Percentiles rank a stretch among this genome's conserved stretches.
These are phyloP conservation scores for Mortierella sp. DNA, from an alignment of 371 early-diverging fungal species.

Conservation along the genomic window DNA sequence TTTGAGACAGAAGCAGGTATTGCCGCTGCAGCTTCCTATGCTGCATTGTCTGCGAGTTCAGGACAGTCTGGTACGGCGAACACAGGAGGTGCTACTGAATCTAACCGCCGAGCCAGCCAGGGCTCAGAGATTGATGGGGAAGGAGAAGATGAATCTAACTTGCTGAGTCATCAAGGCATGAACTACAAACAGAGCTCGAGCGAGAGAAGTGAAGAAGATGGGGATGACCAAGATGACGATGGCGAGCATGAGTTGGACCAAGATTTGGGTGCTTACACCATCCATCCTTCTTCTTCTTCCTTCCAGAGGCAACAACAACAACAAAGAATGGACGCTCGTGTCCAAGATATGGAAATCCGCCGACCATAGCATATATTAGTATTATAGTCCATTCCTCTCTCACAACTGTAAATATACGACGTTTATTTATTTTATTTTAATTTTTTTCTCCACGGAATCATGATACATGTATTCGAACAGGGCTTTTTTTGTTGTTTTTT, in stretches of 20 bases:
- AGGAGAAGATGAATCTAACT: slow-evolving; percentile 12
- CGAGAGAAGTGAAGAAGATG: slow-evolving; percentile 6
- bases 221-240: slow-evolving; percentile 12
- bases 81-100: not conserved
- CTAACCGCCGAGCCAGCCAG: not conserved
- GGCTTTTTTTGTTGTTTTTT: no score
- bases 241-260: slow-evolving; percentile 11
- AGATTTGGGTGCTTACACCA: not conserved
- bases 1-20: slow-evolving; percentile 27
- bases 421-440: not conserved
- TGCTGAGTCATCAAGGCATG: not conserved
- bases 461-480: no score
- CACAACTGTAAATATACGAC: not conserved
- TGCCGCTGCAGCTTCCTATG: not conserved
- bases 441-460: not conserved
- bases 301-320: slow-evolving; percentile 3
- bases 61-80: not conserved
- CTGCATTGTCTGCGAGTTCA: not conserved
- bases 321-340: slow-evolving; percentile 11
- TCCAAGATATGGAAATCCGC: slow-evolving; percentile 18
- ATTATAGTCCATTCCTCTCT: not conserved
- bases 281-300: not conserved
- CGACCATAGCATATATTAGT: not conserved
- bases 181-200: not conserved
- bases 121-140: slow-evolving; percentile 19